These are phyloP conservation scores for Podospora didyma DNA, from an alignment of 495 filamentous ascomycete genomes.

Conservation along the genomic window DNA sequence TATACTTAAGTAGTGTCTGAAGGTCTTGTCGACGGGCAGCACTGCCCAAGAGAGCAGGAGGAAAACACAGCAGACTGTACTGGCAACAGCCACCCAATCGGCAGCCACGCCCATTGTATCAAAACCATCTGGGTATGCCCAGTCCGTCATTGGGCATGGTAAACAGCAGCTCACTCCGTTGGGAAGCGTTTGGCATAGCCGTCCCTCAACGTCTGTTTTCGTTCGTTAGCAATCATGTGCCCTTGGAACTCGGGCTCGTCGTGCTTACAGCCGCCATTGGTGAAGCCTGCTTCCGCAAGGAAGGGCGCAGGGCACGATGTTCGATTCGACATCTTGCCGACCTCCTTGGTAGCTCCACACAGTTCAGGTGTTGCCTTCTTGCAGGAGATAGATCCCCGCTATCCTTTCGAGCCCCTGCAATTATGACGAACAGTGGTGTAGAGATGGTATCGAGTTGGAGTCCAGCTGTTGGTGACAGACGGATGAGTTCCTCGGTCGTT, in stretches of 20 bases:
- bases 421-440: too few relatives aligned
- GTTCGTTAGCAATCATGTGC: conserved; percentile 11
- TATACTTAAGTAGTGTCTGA: conserved; percentile 88
- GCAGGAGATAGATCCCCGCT: neutral
- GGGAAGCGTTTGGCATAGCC: conserved; percentile 46
- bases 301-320: conserved; percentile 34
- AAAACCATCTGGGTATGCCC: conserved; percentile 78
- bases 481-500: too few relatives aligned
- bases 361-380: neutral
- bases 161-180: conserved; percentile 65
- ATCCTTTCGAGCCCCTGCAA: neutral
- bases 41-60: conserved; percentile 77
- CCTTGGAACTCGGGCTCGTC: neutral
- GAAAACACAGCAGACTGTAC: conserved; percentile 68
- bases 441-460: too few relatives aligned
- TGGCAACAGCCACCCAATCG: conserved; percentile 74
- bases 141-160: conserved; percentile 83
- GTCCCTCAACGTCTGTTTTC: conserved; percentile 59
- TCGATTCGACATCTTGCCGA: conserved; percentile 25
- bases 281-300: conserved; percentile 27
- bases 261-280: conserved; percentile 41
- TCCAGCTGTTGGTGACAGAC: too few relatives aligned
- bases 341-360: neutral
- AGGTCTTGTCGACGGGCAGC: conserved; percentile 84
- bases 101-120: conserved; percentile 57